Evolutionary conservation across 2,329 filamentous ascomycete species (phyloP), one percentile per base, ranked within the genome.

Genomic region (Ophiostoma triangulosporum): DNA sequence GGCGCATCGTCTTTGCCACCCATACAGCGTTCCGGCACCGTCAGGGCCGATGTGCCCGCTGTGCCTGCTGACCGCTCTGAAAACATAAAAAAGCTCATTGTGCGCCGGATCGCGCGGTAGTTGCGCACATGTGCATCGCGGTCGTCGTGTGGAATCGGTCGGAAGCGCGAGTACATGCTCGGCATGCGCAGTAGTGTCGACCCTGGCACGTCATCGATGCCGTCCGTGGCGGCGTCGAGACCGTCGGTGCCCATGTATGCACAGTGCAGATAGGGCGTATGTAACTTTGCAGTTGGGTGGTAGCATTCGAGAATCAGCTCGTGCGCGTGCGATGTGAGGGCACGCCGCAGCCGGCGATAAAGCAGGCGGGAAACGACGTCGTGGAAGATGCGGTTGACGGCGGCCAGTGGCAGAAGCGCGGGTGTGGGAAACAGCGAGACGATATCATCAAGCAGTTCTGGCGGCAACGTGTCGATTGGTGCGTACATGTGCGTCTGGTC

Each of bases 241-340:
- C 75, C 75, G 58, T 81, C 72, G 1, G 83, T 88, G 29, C 77
- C 79, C 11, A 83, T 70, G 57, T 84, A 84, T 45, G 79, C 72
- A 66, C 86, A 90, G 63, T 66, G 65, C 12, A 88, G 73, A 53
- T 81, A 81, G 0, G 86, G 83, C 20, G 84, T 82, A 5, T 76
- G 81, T 50, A 84, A 71, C 65, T 82, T 83, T 24, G 76, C 80
- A 57, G 74, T 79, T 0, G 86, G 87, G 58, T 85, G 86, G 62
- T 85, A 90, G 64, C 84, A 88, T 68, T 91, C 86, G 40, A 94
- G 77, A 35, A 90, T 78, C 36, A 93, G 68, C 52, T 81, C 77
- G 62, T 87, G 78, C 35, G 80, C 75, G 35, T 75, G 68, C 7
- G 84, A 67, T 3, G 75, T 68, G 4, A 80, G 74, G 20, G 80